phyloP scores from a whole-genome alignment of 495 filamentous ascomycete species.

The Trichoderma reesei region DNA sequence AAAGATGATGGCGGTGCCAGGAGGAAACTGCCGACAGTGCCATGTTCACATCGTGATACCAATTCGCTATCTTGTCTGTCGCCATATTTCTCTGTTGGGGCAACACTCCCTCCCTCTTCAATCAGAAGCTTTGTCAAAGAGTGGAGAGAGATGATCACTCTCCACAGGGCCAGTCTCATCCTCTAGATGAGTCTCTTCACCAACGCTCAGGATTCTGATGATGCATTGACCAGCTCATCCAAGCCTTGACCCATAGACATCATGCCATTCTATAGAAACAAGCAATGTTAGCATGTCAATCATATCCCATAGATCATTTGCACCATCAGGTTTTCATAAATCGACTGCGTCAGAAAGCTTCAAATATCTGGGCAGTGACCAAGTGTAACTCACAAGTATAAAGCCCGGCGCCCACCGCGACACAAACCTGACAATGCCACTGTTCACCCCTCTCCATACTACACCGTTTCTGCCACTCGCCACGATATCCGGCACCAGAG shows the following conservation, averaged over 20 bases:
- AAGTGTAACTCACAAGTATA: not conserved
- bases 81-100: too few relatives aligned
- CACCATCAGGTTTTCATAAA: not conserved
- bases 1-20: too few relatives aligned
- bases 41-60: too few relatives aligned
- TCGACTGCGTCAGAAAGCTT: too few relatives aligned
- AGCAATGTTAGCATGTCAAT: not conserved
- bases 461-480: not conserved
- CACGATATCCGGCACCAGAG: conserved; percentile 15
- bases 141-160: too few relatives aligned
- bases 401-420: not conserved
- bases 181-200: not conserved
- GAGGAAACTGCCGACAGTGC: too few relatives aligned
- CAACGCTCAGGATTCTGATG: not conserved
- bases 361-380: not conserved
- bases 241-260: not conserved
- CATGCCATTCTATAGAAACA: not conserved
- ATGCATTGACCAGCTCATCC: not conserved
- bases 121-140: too few relatives aligned
- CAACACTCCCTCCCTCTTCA: too few relatives aligned
- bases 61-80: too few relatives aligned
- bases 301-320: too few relatives aligned
- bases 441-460: not conserved
- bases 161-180: too few relatives aligned
- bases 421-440: not conserved